Conservation (phyloP, 2,329 filamentous ascomycete species). For the Periconia digitata region DNA sequence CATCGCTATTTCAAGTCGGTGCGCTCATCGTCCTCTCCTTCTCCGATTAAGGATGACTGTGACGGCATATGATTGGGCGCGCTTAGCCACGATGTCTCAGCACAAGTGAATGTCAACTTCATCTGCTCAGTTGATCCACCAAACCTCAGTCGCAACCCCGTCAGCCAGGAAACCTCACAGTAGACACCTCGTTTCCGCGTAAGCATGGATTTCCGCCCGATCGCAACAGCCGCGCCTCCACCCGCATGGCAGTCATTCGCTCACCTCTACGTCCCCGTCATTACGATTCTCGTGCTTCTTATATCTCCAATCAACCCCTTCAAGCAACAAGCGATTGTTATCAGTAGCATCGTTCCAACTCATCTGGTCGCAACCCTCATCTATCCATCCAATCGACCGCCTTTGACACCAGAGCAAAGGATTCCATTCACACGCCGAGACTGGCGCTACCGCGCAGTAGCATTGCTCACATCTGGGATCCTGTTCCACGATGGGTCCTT, state of each 20-base stretch:
- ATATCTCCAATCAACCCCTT: conserved; percentile 3
- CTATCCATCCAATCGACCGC: conserved; percentile 9
- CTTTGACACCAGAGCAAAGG: conserved; percentile 1
- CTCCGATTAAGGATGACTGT: too few relatives aligned
- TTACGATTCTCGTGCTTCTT: conserved; percentile 12
- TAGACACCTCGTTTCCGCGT: too few relatives aligned
- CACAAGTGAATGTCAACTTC: too few relatives aligned
- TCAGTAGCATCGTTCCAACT: conserved; percentile 14
- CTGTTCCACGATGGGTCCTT: conserved; percentile 15
- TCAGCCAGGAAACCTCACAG: too few relatives aligned
- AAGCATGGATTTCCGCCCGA: neutral
- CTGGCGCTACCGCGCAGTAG: conserved; percentile 13
- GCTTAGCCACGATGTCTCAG: too few relatives aligned
- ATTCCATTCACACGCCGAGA: conserved; percentile 20
- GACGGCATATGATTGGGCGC: too few relatives aligned
- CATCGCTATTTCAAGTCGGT: too few relatives aligned
- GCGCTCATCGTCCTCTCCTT: too few relatives aligned
- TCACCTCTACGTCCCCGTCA: conserved; percentile 18
- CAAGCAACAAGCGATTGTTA: neutral
- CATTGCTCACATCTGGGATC: conserved; percentile 18
- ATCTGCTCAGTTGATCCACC: too few relatives aligned
- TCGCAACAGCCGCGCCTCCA: neutral
- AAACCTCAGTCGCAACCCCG: too few relatives aligned
- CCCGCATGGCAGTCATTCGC: conserved; percentile 10
- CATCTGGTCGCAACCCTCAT: conserved; percentile 14